Evolutionary conservation across 2,329 filamentous ascomycete genomes (phyloP), one percentile per base, ranked within the genome.

Genomic region (Fusarium tricinctum): DNA sequence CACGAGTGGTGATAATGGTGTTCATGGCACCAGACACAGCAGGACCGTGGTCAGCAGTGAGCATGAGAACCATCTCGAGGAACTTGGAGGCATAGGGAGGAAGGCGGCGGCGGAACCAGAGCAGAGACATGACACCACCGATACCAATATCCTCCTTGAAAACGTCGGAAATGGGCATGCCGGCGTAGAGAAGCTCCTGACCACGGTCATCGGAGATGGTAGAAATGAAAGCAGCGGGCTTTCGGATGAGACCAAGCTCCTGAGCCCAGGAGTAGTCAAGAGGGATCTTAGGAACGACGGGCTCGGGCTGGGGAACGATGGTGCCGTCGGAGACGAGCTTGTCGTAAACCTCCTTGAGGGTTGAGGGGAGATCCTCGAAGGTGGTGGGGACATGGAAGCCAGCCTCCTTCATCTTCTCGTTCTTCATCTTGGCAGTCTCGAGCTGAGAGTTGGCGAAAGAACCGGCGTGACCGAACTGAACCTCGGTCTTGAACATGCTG

Each of bases 21-120:
- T 99, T 99, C 96, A 99, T 99, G 82, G 96, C 96, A 88, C 96
- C 96, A 75, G 96, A 99, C 75, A 99, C 96, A 76, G 96, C 96
- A 55, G 96, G 96, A 83, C 96, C 96, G 90, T 99, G 96, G 80
- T 99, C 96, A 76, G 96, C 96, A 79, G 96, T 99, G 79, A 99
- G 90, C 96, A 99, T 99, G 81, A 99, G 95, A 73, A 99, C 96
- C 96, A 99, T 99, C 88, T 99, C 96, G 75, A 99, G 85, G 88
- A 99, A 99, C 85, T 97, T 97, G 88, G 93, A 97, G 78, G 96
- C 96, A 81, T 97, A 98, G 78, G 91, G 86, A 69, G 96, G 96
- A 68, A 99, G 92, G 79, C 96, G 92, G 83, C 96, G 94, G 78
- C 96, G 95, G 94, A 99, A 99, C 96, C 96, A 99, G 75, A 99